Conservation (phyloP, 139 green algal species). For the Coelastrella sp. region DNA sequence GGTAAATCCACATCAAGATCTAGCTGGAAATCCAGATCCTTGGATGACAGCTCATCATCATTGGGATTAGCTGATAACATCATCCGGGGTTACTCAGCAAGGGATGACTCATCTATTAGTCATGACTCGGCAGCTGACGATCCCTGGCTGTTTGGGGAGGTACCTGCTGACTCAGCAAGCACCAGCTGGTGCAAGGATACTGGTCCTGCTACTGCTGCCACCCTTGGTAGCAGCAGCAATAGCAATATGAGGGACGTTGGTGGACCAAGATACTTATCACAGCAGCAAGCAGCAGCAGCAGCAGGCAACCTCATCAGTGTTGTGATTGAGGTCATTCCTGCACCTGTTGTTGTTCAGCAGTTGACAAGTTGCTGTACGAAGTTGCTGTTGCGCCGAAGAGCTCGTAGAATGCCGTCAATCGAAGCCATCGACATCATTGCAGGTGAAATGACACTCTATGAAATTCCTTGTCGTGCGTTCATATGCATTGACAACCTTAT, state of each 20-base stretch:
- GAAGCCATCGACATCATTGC: conserved; percentile 45
- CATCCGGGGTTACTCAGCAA: neutral
- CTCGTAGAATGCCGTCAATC: conserved; percentile 22
- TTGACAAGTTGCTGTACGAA: neutral
- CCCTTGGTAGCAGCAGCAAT: conserved; percentile 19
- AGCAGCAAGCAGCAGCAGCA: conserved; percentile 9
- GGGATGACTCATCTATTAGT: neutral
- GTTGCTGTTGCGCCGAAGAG: neutral
- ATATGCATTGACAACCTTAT: neutral
- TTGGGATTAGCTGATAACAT: too few species aligned
- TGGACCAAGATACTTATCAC: too few species aligned
- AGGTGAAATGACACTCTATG: too few species aligned
- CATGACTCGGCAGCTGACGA: neutral
- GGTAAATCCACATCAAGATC: too few species aligned
- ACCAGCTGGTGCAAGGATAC: neutral
- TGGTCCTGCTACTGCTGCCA: neutral
- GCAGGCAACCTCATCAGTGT: neutral
- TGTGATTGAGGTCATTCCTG: neutral
- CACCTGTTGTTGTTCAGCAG: neutral
- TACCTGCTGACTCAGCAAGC: conserved; percentile 12
- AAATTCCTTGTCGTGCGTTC: too few species aligned
- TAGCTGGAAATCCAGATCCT: too few species aligned
- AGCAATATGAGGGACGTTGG: too few species aligned
- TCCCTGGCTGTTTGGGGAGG: conserved; percentile 36
- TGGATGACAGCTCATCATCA: too few species aligned